Base-by-base conservation (phyloP, 768 basidiomycete genomes). In the Suillus fuscotomentosus region DNA sequence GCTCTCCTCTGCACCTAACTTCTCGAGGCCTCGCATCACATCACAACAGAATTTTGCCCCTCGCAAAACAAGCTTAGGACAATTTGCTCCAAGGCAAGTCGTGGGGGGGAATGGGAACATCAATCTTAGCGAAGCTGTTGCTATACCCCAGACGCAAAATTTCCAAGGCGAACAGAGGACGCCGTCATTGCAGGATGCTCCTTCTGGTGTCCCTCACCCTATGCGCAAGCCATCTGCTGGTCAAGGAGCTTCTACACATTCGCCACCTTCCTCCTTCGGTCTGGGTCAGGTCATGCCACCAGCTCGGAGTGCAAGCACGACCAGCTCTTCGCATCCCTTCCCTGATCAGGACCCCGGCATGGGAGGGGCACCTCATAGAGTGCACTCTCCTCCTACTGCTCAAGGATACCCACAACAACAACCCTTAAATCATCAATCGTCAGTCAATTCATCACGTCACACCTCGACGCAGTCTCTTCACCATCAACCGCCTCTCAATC, bases 241-340 rank as follows among this genome's bases (percentile, higher is more conserved):
- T 31, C 64, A 70, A 38, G 53, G 63, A 57, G 42, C 20, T 42
- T 42, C 65, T 39, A 54, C 51, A 43, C 61, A 66, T 53, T 60
- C 57, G 22, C 67, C 67, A 17, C 77, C 79, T 45, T 75, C 81
- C 39, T 75, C 79, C 45, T 77, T 77, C 62, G 70, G 66, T 53
- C 78, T 81, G 20, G 77, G 77, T 47, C 75, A 76, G 62, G 65
- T 75, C 17, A 66, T 80, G 24, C 76, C 79, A n/a, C 79, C 81
- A 39, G 53, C 72, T 15, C 76, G 83, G 66, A 80, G 76, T 69
- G 69, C 76, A 10, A 78, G 79, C 54, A 76, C 64, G 68, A 73
- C 61, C 54, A 72, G 60, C 53, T 70, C 66, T 63, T 73, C 65
- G 43, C 75, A 51, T 72, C 69, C 63, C 68, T 64, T 60, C 59